phyloP scores from a whole-genome alignment of 768 basidiomycete species.

The Pisolithus tinctorius region DNA sequence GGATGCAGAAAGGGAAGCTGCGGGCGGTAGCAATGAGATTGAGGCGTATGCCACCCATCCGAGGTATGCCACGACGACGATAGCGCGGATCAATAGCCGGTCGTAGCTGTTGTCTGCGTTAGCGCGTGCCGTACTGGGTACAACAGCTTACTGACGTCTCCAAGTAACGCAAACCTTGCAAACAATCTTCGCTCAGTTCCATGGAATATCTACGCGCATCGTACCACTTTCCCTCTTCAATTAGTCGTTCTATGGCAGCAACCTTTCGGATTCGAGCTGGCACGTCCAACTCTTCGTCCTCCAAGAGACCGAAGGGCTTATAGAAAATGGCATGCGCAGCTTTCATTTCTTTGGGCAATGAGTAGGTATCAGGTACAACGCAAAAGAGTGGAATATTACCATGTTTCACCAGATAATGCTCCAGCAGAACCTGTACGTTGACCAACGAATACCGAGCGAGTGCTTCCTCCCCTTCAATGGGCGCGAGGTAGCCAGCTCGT shows the following conservation, averaged over 20 bases:
- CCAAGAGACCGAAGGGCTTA: slow-evolving; percentile 50
- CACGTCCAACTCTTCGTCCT: slow-evolving; percentile 23
- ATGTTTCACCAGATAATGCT: slow-evolving; percentile 74
- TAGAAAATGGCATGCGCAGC: slow-evolving; percentile 52
- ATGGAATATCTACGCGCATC: slow-evolving; percentile 44
- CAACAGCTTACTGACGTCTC: slow-evolving; percentile 44
- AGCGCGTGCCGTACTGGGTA: slow-evolving; percentile 1
- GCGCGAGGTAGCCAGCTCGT: slow-evolving; percentile 50
- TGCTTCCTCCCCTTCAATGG: slow-evolving; percentile 38
- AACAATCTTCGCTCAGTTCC: slow-evolving; percentile 44
- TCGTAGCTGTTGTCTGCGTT: slow-evolving; percentile 47
- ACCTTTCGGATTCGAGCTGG: slow-evolving; percentile 32
- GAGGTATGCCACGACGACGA: slow-evolving; percentile 66
- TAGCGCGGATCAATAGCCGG: slow-evolving; percentile 57
- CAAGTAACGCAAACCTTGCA: slow-evolving; percentile 67
- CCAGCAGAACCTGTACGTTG: slow-evolving; percentile 66
- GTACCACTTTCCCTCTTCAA: slow-evolving; percentile 37
- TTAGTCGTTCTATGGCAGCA: slow-evolving; percentile 37
- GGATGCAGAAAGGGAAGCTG: slow-evolving; percentile 12
- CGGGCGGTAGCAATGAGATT: slow-evolving; percentile 46
- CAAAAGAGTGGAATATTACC: slow-evolving; percentile 45
- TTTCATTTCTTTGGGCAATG: slow-evolving; percentile 48
- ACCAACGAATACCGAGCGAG: slow-evolving; percentile 51
- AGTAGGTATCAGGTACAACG: slow-evolving; percentile 1
- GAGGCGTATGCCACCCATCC: slow-evolving; percentile 74